Evolutionary conservation across 2,329 filamentous ascomycete species (phyloP).

Genomic region (Pyrenophora seminiperda): DNA sequence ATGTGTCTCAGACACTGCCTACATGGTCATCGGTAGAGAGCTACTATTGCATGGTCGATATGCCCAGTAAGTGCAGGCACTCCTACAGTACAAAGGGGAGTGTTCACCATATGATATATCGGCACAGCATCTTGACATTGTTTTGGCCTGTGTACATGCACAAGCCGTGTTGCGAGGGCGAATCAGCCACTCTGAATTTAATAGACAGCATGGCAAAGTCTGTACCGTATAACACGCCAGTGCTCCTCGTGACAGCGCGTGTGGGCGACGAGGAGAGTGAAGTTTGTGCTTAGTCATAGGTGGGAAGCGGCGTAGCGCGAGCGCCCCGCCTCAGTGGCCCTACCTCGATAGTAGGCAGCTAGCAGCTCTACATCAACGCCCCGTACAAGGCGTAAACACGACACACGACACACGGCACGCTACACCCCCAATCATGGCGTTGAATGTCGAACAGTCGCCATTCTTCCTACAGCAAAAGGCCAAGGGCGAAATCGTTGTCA

Average conservation of each 20-base stretch:
- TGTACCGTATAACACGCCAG: not conserved
- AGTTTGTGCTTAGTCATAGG: slow-evolving; percentile 13
- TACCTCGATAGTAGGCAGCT: slow-evolving; percentile 17
- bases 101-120: not conserved
- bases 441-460: slow-evolving; percentile 42
- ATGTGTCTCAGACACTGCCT: no score
- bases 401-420: slow-evolving; percentile 14
- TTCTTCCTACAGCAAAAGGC: slow-evolving; percentile 42
- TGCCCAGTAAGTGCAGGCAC: no score
- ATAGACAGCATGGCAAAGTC: no score
- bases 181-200: no score
- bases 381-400: slow-evolving; percentile 19
- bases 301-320: not conserved
- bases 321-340: slow-evolving; percentile 22
- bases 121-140: not conserved
- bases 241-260: slow-evolving; percentile 3
- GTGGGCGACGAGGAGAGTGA: slow-evolving; percentile 2
- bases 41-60: no score
- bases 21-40: no score
- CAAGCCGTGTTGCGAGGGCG: not conserved
- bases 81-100: no score
- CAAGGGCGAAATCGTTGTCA: slow-evolving; percentile 39
- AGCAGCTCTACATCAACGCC: slow-evolving; percentile 15
- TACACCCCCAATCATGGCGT: slow-evolving; percentile 35
- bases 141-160: not conserved